Base-by-base conservation (phyloP, 2,329 filamentous ascomycete genomes). In the Mycosphaerella arachidis region DNA sequence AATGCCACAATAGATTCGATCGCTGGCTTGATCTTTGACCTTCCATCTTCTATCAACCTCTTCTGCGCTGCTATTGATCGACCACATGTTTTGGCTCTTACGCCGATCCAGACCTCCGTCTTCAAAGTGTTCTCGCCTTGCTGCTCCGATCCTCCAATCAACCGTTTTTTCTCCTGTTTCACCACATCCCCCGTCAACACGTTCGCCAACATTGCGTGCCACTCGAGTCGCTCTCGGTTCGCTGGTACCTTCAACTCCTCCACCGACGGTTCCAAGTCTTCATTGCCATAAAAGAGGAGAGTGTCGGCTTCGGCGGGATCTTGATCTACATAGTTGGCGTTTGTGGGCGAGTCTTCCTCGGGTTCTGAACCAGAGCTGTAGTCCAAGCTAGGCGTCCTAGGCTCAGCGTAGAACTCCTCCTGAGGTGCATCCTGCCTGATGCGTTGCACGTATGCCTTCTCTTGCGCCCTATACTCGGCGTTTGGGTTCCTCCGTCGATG, bases 201-300 rank as follows among this genome's bases (percentile, higher is more conserved):
- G 13, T 93, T 95, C 61, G 93, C 91, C 58, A 99, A 79, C 94
- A 99, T 99, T 3, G 91, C 91, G 76, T 99, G 92, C 94, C 94
- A 99, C 76, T 99, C 94, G 27, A 99, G 80, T 48, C 93, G 83
- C 75, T 97, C 94, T 62, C 92, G 84, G 71, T 92, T 97, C 64
- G 87, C 86, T 0, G 92, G 90, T 68, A 97, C 90, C 74, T 90
- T 89, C 55, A 97, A 76, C 73, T 99, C 94, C 70, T 97, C 94
- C 27, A 91, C 82, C 3, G 91, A 94, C 0, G 92, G 92, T 69
- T 94, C 90, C 66, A 91, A 84, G 66, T 94, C 89, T 69, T 97
- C 91, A 70, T 93, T 92, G 59, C 91, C 90, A 71, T 96, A 92
- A 70, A 96, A 96, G 73, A 97, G 86, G 71, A 96, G 86, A 18